Percentiles rank a stretch among this genome's conserved stretches.
Conservation (phyloP, 1,284 basidiomycete species). For the Moniliophthora roreri region DNA sequence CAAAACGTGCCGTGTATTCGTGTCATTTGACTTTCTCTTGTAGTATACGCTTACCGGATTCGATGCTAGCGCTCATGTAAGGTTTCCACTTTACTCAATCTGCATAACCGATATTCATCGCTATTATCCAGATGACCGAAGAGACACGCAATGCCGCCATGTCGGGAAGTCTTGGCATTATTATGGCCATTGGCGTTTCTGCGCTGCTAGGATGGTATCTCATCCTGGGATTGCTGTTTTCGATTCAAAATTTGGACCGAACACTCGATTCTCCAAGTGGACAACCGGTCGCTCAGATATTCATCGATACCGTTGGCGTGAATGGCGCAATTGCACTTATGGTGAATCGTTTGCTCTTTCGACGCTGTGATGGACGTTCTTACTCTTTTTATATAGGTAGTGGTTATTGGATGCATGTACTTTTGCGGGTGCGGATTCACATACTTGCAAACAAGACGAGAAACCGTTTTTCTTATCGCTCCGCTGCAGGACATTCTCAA, state of each 20-base stretch:
- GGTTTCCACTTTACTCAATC: constrained; percentile 21
- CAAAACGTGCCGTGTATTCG: not conserved
- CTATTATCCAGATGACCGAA: constrained; percentile 62
- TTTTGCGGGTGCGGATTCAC: constrained; percentile 68
- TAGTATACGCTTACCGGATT: constrained; percentile 70
- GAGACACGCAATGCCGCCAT: constrained; percentile 75
- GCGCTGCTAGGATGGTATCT: constrained; percentile 73
- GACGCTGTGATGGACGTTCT: not conserved
- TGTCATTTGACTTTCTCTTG: constrained; percentile 47
- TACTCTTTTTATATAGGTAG: constrained; percentile 37
- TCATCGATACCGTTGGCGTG: constrained; percentile 71
- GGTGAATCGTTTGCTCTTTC: constrained; percentile 33
- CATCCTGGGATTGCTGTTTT: constrained; percentile 69
- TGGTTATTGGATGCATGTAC: constrained; percentile 71
- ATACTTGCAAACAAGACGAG: no score
- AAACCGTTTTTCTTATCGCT: no score
- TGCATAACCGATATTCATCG: not conserved
- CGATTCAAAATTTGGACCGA: constrained; percentile 65
- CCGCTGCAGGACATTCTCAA: constrained; percentile 57
- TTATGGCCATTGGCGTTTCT: constrained; percentile 77
- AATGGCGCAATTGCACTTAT: constrained; percentile 71
- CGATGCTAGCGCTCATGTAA: constrained; percentile 68
- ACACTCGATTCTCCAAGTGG: constrained; percentile 56
- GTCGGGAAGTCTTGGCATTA: constrained; percentile 63
- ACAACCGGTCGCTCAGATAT: constrained; percentile 75